Evolutionary conservation across 805 yeast species (phyloP).

Genomic region (Grigorovia transvaalensis): DNA sequence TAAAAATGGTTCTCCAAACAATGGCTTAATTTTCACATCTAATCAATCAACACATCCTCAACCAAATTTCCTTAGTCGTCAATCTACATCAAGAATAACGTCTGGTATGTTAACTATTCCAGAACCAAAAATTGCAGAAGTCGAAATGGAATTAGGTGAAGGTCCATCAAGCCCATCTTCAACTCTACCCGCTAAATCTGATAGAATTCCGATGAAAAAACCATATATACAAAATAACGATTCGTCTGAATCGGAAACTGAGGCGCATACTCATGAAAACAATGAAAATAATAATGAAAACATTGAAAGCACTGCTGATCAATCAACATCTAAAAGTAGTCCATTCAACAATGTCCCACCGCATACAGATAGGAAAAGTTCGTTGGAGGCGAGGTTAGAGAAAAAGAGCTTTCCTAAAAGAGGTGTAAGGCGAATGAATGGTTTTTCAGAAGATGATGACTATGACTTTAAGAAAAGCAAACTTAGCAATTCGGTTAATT

Average conservation of each 20-base stretch:
- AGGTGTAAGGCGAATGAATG: slow-evolving; percentile 9
- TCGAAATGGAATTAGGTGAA: slow-evolving; percentile 30
- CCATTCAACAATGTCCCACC: slow-evolving; percentile 5
- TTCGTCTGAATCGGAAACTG: not conserved
- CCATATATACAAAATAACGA: slow-evolving; percentile 14
- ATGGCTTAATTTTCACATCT: slow-evolving; percentile 10
- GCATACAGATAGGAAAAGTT: slow-evolving; percentile 15
- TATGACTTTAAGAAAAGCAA: not conserved
- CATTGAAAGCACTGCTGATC: slow-evolving; percentile 1
- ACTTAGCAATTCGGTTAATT: not conserved
- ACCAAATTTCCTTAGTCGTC: slow-evolving; percentile 5
- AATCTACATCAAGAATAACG: slow-evolving; percentile 29
- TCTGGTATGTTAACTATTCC: slow-evolving; percentile 37
- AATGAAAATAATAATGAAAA: not conserved
- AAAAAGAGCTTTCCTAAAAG: slow-evolving; percentile 10
- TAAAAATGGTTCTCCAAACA: slow-evolving; percentile 6
- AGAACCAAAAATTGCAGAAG: slow-evolving; percentile 34
- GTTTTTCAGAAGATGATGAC: slow-evolving; percentile 7
- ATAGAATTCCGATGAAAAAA: slow-evolving; percentile 29
- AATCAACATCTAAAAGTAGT: slow-evolving; percentile 3
- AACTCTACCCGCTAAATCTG: slow-evolving; percentile 23
- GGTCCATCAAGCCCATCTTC: slow-evolving; percentile 32
- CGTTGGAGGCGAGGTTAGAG: slow-evolving; percentile 17
- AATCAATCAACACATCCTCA: not conserved
- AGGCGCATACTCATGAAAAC: not conserved